Percentiles rank a stretch among this genome's conserved stretches.
phyloP scores from a whole-genome alignment of 139 green algal species.

The Chlamydomonas sp. region DNA sequence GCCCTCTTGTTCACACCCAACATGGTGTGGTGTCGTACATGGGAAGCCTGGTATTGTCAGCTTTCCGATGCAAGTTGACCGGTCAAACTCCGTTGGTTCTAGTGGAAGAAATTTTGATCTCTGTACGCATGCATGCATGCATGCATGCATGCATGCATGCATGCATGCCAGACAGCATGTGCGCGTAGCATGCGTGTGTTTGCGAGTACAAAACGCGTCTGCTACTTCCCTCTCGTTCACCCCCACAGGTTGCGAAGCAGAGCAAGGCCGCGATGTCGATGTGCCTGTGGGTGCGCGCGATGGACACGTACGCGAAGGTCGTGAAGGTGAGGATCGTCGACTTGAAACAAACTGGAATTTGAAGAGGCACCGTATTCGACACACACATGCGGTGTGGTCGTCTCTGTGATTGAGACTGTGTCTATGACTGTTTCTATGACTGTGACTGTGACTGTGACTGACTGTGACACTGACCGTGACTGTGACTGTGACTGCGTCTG shows the following conservation, averaged over 20 bases:
- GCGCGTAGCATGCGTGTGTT: background rate
- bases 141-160: background rate
- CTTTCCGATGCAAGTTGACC: no score
- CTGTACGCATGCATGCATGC: background rate
- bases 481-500: no score
- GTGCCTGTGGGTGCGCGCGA: conserved; percentile 76
- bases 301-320: conserved; percentile 68
- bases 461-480: no score
- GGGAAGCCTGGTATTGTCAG: no score
- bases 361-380: background rate
- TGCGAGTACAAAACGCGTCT: background rate
- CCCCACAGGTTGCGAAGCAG: conserved; percentile 57
- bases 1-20: no score
- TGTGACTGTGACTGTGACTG: no score
- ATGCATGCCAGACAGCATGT: background rate
- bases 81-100: no score
- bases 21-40: no score
- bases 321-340: conserved; percentile 18
- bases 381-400: no score
- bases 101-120: no score
- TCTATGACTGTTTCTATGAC: background rate
- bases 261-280: conserved; percentile 64
- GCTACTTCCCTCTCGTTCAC: background rate
- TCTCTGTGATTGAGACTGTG: conserved; percentile 7
- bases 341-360: background rate